Evolutionary conservation across 2,329 filamentous ascomycete species (phyloP).

Genomic region (Aureobasidium leucospermi): DNA sequence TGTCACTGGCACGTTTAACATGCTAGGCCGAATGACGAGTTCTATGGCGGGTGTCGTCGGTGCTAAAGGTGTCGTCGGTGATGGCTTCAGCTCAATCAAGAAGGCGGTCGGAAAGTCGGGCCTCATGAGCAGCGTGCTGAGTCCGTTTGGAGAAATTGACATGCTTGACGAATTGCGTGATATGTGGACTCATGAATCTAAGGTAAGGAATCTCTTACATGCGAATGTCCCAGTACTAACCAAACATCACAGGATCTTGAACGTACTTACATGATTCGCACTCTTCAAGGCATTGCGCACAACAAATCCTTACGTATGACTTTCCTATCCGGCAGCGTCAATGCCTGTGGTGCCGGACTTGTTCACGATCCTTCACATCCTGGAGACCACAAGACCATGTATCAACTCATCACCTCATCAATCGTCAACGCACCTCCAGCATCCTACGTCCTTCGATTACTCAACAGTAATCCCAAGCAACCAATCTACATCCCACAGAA

Average conservation of each 20-base stretch:
- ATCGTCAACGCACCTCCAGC: conserved; percentile 85
- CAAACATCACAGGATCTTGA: conserved; percentile 63
- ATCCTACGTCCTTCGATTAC: conserved; percentile 80
- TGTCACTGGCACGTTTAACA: conserved; percentile 92
- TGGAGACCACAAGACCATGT: conserved; percentile 97
- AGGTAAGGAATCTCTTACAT: conserved; percentile 42
- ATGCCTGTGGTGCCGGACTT: conserved; percentile 82
- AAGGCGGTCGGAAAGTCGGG: conserved; percentile 93
- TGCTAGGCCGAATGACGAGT: conserved; percentile 89
- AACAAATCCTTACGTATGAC: conserved; percentile 96
- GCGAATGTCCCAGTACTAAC: background rate
- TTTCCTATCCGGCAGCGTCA: conserved; percentile 88
- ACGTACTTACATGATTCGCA: conserved; percentile 91
- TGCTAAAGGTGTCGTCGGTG: conserved; percentile 84
- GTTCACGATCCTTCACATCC: conserved; percentile 91
- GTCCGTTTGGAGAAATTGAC: conserved; percentile 93
- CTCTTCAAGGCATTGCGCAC: conserved; percentile 87
- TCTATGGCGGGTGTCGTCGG: conserved; percentile 93
- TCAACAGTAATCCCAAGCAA: conserved; percentile 75
- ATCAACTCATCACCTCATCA: conserved; percentile 88
- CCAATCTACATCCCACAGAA: conserved; percentile 86
- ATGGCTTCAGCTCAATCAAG: conserved; percentile 91
- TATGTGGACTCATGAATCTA: conserved; percentile 96
- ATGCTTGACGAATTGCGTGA: conserved; percentile 90
- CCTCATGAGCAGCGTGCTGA: conserved; percentile 90